A percentile compares a stretch with the other conserved stretches of the same genome.
These are phyloP conservation scores for Emergomyces africanus DNA, from an alignment of 2,329 filamentous ascomycete species.

Conservation along the genomic window DNA sequence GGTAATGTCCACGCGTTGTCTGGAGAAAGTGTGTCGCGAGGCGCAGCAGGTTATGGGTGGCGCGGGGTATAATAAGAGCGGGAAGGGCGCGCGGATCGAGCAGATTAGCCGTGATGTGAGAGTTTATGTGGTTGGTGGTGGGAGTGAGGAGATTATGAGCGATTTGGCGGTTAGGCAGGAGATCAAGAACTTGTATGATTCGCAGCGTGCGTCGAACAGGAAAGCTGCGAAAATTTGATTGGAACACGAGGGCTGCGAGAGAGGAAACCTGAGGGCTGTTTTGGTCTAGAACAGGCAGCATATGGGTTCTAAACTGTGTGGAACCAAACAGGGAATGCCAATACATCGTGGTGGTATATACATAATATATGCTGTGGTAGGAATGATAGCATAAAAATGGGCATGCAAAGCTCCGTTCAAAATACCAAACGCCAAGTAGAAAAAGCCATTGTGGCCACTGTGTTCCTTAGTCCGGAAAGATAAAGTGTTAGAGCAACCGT, in stretches of 20 bases:
- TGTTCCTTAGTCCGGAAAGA: neutral
- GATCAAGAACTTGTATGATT: slow-evolving; percentile 6
- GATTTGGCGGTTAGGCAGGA: slow-evolving; percentile 19
- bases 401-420: neutral
- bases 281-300: neutral
- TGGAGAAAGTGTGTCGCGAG: slow-evolving; percentile 42
- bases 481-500: neutral
- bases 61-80: slow-evolving; percentile 38
- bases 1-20: slow-evolving; percentile 39
- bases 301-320: neutral
- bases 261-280: neutral
- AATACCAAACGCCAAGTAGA: neutral
- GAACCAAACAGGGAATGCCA: neutral
- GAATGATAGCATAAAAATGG: neutral
- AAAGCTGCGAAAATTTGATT: neutral
- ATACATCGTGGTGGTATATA: neutral
- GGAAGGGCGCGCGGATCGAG: slow-evolving; percentile 39
- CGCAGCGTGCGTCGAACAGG: neutral
- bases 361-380: neutral
- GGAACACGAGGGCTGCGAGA: too few species aligned
- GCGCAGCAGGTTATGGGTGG: slow-evolving; percentile 45
- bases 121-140: slow-evolving; percentile 32
- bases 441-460: neutral
- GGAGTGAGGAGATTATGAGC: slow-evolving; percentile 30
- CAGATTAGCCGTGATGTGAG: slow-evolving; percentile 42